Conservation (phyloP, 2,329 filamentous ascomycete genomes). For the Tolypocladium pustulatum region DNA sequence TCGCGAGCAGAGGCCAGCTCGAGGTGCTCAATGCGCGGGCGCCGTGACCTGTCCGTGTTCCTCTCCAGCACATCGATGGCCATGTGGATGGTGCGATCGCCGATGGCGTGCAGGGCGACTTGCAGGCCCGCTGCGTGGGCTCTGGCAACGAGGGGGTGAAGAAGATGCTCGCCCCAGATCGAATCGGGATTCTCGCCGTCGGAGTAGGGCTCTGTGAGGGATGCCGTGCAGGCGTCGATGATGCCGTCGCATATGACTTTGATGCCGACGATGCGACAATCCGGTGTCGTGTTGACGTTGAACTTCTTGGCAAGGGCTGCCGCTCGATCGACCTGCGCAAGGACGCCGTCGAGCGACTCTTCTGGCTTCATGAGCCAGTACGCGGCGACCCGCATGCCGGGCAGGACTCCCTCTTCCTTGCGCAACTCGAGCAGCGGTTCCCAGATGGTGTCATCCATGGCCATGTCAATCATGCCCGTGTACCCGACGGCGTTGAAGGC, state of each 20-base stretch:
- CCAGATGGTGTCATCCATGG: conserved; percentile 50
- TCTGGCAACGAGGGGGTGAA: conserved; percentile 42
- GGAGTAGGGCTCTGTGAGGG: conserved; percentile 47
- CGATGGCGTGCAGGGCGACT: conserved; percentile 55
- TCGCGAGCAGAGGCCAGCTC: conserved; percentile 47
- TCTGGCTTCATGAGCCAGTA: conserved; percentile 47
- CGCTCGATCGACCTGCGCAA: conserved; percentile 38
- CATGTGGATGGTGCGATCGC: conserved; percentile 46
- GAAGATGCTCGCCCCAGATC: conserved; percentile 42
- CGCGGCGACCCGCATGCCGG: conserved; percentile 35
- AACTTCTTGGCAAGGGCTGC: conserved; percentile 29
- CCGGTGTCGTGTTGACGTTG: conserved; percentile 23
- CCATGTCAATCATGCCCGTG: conserved; percentile 48
- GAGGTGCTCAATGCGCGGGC: conserved; percentile 56
- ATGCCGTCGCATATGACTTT: conserved; percentile 58
- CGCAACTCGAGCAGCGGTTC: conserved; percentile 35
- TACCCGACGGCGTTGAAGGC: conserved; percentile 42
- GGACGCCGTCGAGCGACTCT: conserved; percentile 24
- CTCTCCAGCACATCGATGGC: conserved; percentile 45
- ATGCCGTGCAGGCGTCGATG: conserved; percentile 55
- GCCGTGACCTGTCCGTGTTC: conserved; percentile 30
- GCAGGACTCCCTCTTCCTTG: conserved; percentile 16
- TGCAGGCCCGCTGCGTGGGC: conserved; percentile 46
- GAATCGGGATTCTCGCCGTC: conserved; percentile 35
- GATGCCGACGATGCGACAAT: conserved; percentile 45